These are phyloP conservation scores for Penicillium polonicum DNA, from an alignment of 2,329 filamentous ascomycete species.

Conservation along the genomic window DNA sequence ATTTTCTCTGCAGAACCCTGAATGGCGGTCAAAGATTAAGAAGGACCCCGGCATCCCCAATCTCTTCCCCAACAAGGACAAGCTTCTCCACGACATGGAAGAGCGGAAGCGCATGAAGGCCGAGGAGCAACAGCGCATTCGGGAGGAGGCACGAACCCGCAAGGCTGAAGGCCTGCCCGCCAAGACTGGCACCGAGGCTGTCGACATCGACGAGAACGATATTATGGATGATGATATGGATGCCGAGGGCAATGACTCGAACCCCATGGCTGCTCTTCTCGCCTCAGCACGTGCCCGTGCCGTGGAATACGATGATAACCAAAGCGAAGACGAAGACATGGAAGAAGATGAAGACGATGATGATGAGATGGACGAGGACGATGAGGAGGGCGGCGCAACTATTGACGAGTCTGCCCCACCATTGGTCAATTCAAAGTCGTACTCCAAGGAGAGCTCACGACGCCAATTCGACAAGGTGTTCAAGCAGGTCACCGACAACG, in stretches of 20 bases:
- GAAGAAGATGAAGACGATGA: constrained; percentile 58
- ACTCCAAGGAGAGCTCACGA: constrained; percentile 63
- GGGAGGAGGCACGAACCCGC: constrained; percentile 60
- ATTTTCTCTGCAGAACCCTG: constrained; percentile 64
- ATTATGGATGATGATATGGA: constrained; percentile 56
- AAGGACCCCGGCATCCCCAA: constrained; percentile 98
- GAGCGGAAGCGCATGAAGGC: constrained; percentile 77
- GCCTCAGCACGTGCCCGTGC: constrained; percentile 46
- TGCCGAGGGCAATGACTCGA: constrained; percentile 57
- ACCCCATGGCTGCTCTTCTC: constrained; percentile 51
- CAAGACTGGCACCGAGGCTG: constrained; percentile 34
- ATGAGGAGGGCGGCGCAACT: constrained; percentile 51
- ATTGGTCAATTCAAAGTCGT: constrained; percentile 28
- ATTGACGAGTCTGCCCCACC: constrained; percentile 53
- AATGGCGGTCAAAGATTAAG: constrained; percentile 94
- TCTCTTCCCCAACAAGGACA: constrained; percentile 96
- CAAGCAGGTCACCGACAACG: constrained; percentile 84
- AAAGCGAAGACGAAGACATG: constrained; percentile 55
- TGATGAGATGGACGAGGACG: constrained; percentile 51
- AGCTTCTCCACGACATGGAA: constrained; percentile 90
- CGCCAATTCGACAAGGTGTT: constrained; percentile 94
- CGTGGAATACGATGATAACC: constrained; percentile 49
- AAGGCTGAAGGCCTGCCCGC: constrained; percentile 39
- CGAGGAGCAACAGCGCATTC: constrained; percentile 70
- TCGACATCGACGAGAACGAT: constrained; percentile 47